Evolutionary conservation across 352 stramenopile genomes (phyloP), one percentile per base, ranked within the genome.

Genomic region (Phytophthora melonis): DNA sequence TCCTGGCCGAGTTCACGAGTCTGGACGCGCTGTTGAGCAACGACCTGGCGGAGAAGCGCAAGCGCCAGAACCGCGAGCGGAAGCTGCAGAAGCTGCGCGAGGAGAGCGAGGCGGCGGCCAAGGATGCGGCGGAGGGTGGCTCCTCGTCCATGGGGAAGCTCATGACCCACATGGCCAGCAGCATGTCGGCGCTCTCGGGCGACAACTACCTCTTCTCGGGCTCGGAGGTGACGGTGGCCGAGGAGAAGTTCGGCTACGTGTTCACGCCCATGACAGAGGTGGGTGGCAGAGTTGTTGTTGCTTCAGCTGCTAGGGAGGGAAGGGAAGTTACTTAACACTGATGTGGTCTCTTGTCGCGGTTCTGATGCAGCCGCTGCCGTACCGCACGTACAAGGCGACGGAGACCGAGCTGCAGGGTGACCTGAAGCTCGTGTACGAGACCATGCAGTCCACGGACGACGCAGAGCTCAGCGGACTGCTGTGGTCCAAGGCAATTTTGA

Each of bases 231-330:
- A 63, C 66, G 32, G 64, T 79, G 8, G 81, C 66, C 47, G 78
- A 91, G 34, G 89, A 95, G 63, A 88, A 90, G 65, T 96, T 94
- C 59, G 89, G 86, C 56, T 96, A 93, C 66, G 87, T 96, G 19
- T 96, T 96, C 65, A 83, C 79, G 60, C 83, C 89, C 5, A 93
- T 96, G 18, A 88, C 79, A 7, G 82, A 92, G 75, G 83, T 88
- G 49, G 1, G 43, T 52, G 5, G 41, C 41, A 11, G 21, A 43
- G 36, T 34, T 25, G 45, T 4, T 53, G 18, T 23, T 53, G 45
- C 10, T 19, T 5, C 23, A 2, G 23, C 10, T 54, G 47, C 21
- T 6, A 16, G 47, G 3, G n/a, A 27, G 19, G 3, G n/a, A 43
- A 19, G 45, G 14, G 58, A 18, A 23, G 41, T 47, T n/a, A 47